Evolutionary conservation across 495 filamentous ascomycete species (phyloP), one percentile per base, ranked within the genome.

Genomic region (Aspergillus kassunensis): DNA sequence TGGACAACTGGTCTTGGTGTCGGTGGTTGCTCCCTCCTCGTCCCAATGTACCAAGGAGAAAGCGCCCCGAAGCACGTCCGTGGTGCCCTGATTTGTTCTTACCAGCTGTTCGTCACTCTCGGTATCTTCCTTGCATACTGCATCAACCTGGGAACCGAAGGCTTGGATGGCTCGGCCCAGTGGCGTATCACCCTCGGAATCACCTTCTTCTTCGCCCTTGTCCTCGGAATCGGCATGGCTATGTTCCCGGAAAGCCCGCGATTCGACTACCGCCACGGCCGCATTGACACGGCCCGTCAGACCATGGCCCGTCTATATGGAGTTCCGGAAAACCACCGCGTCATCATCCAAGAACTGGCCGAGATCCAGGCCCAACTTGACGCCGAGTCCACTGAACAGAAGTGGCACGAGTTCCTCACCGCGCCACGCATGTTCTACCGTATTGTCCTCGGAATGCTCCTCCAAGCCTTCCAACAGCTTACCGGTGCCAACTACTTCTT

Each of bases 101-200:
- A 95, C 71, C 89, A 95, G 69, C 80, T 95, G 1, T 90, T 93
- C 67, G 88, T 95, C 70, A 92, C 90, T 8, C 68, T 90, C 31
- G 90, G 90, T 52, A 95, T 92, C 67, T 89, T 90, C 71, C 75
- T 83, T 6, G 85, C 88, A 44, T 83, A 90, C 67, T 83, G 83
- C 62, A 82, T 92, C 72, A 90, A 93, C 67, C 86, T 79, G 63
- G 88, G 87, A 23, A 91, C 89, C 19, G 70, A 83, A 49, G 67
- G 50, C 27, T 51, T 73, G 15, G 43, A 59, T 0, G 64, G 62
- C 10, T 73, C 78, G 30, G 80, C 71, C 30, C 82, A 86, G 33
- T 95, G 89, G 87, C 77, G 86, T 23, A 88, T 95, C 46, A 82
- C 89, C 23, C 88, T 87, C 62, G 89, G 86, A 10, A 65, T 95